Evolutionary conservation across 176 grass and related monocot species (phyloP), one percentile per base, ranked within the genome.

Genomic region (Avena sativa): DNA sequence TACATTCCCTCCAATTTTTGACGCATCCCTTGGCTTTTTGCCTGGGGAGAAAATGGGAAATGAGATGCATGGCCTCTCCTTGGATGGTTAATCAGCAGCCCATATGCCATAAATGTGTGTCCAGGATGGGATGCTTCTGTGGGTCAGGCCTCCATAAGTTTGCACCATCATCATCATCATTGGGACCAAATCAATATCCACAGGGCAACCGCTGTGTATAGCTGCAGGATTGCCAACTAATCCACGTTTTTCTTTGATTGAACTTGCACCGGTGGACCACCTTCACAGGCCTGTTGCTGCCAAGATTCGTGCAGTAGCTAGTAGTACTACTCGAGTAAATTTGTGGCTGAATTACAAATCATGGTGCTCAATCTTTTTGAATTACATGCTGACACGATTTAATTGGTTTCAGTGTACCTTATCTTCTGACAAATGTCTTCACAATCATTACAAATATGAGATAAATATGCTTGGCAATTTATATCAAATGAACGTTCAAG

Each of bases 1-100:
- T 83, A 90, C 89, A 12, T 66, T 79, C 66, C 21, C 65, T 74
- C 89, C 74, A 83, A 82, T 64, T 83, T 87, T 71, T 86, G 79
- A 56, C 79, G 71, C 55, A 72, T 79, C 73, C 53, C 50, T 66
- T 74, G 84, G 80, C 57, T 25, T 36, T 47, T 43, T 43, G 66
- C 40, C 1, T 17, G 50, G 14, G 47, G 38, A 78, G 51, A 38
- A 7, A 71, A 85, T 58, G 51, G 76, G 68, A 80, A 60, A 67
- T 55, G n/a, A 68, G 49, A 84, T 87, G 25, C 25, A 25, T 25
- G 25, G 25, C 25, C 25, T 25, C 25, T 25, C 25, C 25, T 25
- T 25, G 25, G 25, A 25, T 25, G 25, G 25, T 25, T 25, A 25
- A 25, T 25, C 25, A 25, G 25, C 25, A 25, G 25, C 25, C 25